A percentile compares a stretch with the other conserved stretches of the same genome.
phyloP scores from a whole-genome alignment of 2,329 filamentous ascomycete species.

The Alternaria dauci region DNA sequence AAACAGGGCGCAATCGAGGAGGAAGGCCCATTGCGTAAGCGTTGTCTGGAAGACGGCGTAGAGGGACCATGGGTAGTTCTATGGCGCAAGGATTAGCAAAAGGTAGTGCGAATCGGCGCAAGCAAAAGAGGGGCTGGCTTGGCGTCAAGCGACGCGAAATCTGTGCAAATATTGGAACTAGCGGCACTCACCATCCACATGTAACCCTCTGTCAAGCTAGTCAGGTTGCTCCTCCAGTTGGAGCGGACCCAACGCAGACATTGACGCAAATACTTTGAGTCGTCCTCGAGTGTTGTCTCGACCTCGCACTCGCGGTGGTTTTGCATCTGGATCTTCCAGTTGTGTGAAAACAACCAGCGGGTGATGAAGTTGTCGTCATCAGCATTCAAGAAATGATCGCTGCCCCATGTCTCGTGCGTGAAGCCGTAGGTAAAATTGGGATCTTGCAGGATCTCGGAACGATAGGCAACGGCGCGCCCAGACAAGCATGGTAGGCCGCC shows the following conservation, averaged over 20 bases:
- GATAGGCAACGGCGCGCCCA: conserved; percentile 90
- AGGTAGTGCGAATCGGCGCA: conserved; percentile 25
- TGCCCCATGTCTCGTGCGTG: conserved; percentile 77
- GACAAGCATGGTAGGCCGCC: conserved; percentile 97
- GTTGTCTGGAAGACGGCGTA: conserved; percentile 94
- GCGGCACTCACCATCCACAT: conserved; percentile 78
- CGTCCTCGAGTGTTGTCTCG: conserved; percentile 90
- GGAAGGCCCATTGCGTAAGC: conserved; percentile 84
- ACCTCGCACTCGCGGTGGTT: conserved; percentile 86
- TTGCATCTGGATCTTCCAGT: conserved; percentile 95
- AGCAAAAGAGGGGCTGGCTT: conserved; percentile 42
- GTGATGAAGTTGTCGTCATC: conserved; percentile 99
- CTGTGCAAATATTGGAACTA: conserved; percentile 33
- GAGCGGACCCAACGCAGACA: conserved; percentile 95
- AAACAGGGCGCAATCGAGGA: conserved; percentile 69
- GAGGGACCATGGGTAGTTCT: conserved; percentile 90
- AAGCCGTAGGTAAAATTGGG: conserved; percentile 87
- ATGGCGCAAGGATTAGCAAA: conserved; percentile 39
- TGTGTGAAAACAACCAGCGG: conserved; percentile 89
- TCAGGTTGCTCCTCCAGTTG: conserved; percentile 97
- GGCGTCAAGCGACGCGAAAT: conserved; percentile 34
- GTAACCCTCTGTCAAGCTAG: conserved; percentile 82
- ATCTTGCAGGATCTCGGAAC: conserved; percentile 85
- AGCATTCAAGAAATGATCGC: conserved; percentile 85
- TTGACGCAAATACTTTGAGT: conserved; percentile 88